Evolutionary conservation across 78 protist species (phyloP), one percentile per base, ranked within the genome.

Genomic region (Dictyostelium purpureum): DNA sequence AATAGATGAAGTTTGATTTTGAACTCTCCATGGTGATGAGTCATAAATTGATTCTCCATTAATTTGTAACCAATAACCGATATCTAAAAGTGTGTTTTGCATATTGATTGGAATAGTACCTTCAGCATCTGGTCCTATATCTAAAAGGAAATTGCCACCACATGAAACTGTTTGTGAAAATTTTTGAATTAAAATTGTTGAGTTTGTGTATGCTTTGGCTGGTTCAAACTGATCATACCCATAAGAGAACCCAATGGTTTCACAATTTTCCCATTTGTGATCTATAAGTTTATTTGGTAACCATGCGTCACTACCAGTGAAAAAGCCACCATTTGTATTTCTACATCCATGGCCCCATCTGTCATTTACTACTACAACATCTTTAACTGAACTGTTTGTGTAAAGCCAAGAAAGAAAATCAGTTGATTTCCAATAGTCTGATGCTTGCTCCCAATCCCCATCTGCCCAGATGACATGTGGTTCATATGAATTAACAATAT

Each of bases 401-500:
- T 85, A 92, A 6, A 92, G 24, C 95, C 95, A 92, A 45, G 87
- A 28, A 2, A 92, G 26, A 31, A 92, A 92, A 18, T 81, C 93
- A 16, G 82, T 73, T 31, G 81, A 71, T 71, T 63, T n/a, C 92
- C 92, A 85, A 57, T 79, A 88, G 11, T n/a, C 37, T 31, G 73
- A 59, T 6, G 6, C 14, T 47, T 71, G 63, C 42, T 89, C 90
- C 95, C 95, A 92, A 10, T 51, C 90, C 24, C 95, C 95, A 67
- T 92, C 95, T 9, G 87, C 79, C 90, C 90, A 92, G 12, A 92
- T 38, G 33, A 92, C 85, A 37, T 67, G 61, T n/a, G 95, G 95
- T 74, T 77, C 87, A 73, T 92, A 92, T 4, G 35, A 16, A 0
- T 47, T 18, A 24, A 79, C 90, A 24, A 92, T 75, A 43, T 92